Conservation (phyloP, 495 filamentous ascomycete genomes). For the Pyrenula aspistea region DNA sequence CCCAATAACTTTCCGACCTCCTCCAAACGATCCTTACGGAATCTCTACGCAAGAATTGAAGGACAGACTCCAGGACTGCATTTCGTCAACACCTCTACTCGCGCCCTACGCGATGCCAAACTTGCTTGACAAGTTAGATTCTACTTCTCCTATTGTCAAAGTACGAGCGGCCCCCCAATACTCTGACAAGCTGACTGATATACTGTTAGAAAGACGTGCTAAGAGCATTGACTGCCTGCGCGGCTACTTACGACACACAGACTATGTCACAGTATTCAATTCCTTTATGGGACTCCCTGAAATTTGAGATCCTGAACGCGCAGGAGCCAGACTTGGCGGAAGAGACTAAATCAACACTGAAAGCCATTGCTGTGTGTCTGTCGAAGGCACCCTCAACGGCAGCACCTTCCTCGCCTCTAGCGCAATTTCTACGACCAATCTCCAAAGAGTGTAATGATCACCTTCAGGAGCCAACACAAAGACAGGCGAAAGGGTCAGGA, state of each 20-base stretch:
- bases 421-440: constrained; percentile 49
- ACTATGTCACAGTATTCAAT: constrained; percentile 58
- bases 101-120: constrained; percentile 58
- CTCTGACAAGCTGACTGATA: constrained; percentile 15
- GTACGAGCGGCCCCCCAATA: constrained; percentile 17
- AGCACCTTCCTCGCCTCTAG: constrained; percentile 39
- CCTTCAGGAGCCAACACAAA: constrained; percentile 63
- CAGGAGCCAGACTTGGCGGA: constrained; percentile 61
- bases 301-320: constrained; percentile 65
- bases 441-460: constrained; percentile 62
- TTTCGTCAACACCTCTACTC: constrained; percentile 55
- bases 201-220: constrained; percentile 51
- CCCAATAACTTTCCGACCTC: constrained; percentile 65
- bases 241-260: constrained; percentile 44
- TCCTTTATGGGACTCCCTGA: constrained; percentile 61
- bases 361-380: constrained; percentile 44
- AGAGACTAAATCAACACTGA: constrained; percentile 41
- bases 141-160: constrained; percentile 63
- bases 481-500: constrained; percentile 58
- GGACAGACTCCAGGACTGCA: constrained; percentile 54
- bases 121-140: constrained; percentile 65
- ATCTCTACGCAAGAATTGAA: constrained; percentile 68
- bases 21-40: constrained; percentile 62
- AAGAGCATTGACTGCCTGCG: constrained; percentile 50
- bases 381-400: constrained; percentile 37